A percentile compares a stretch with the other conserved stretches of the same genome.
phyloP scores from a whole-genome alignment of 2,329 filamentous ascomycete species.

The Parastagonospora nodorum region DNA sequence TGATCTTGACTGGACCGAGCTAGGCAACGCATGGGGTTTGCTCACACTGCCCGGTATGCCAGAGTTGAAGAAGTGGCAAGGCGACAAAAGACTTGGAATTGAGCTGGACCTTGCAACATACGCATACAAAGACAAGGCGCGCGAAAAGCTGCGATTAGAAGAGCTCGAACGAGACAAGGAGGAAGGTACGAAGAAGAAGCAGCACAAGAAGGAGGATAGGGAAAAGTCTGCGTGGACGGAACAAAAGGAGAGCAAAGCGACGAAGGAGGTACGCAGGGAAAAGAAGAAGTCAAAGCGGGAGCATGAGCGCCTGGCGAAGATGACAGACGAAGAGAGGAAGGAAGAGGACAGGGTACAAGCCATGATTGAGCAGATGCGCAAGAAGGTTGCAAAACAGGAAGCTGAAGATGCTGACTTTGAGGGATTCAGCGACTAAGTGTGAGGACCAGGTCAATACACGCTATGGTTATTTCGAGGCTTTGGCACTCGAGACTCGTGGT shows the following conservation, averaged over 20 bases:
- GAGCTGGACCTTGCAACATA: conserved; percentile 48
- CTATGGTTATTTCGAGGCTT: too few species aligned
- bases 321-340: conserved; percentile 35
- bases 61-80: conserved; percentile 62
- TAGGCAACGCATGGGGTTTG: conserved; percentile 83
- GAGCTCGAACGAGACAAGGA: conserved; percentile 34
- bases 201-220: conserved; percentile 31
- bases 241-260: conserved; percentile 42
- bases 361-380: conserved; percentile 28
- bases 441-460: too few species aligned
- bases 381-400: neutral
- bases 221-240: conserved; percentile 42
- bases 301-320: conserved; percentile 29
- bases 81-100: conserved; percentile 50
- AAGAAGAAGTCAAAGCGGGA: conserved; percentile 42
- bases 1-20: conserved; percentile 83
- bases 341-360: conserved; percentile 42
- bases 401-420: neutral
- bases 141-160: conserved; percentile 50
- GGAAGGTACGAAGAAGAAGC: conserved; percentile 32
- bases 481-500: too few species aligned
- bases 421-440: neutral
- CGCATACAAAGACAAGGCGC: conserved; percentile 52
- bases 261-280: conserved; percentile 39
- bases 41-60: conserved; percentile 92